These are phyloP conservation scores for Pythium grandisporangium DNA, from an alignment of 352 stramenopile genomes.

Conservation along the genomic window DNA sequence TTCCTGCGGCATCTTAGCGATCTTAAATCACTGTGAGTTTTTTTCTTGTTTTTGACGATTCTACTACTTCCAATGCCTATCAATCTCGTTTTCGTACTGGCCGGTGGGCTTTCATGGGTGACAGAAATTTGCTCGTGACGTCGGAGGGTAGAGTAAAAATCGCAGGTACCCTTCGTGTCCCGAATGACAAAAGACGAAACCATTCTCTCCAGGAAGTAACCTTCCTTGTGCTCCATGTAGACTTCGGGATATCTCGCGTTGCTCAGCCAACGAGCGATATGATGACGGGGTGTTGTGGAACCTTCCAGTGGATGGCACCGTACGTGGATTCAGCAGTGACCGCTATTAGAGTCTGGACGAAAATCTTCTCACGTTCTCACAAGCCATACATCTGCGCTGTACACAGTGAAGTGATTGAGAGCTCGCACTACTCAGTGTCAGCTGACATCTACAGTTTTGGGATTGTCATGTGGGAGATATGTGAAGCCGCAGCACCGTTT, in stretches of 20 bases:
- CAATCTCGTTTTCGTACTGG: neutral
- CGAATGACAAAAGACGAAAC: neutral
- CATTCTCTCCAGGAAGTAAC: too few relatives aligned
- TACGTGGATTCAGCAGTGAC: conserved; percentile 19
- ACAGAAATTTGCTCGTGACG: conserved; percentile 68
- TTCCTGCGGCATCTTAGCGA: conserved; percentile 23
- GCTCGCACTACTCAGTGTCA: conserved; percentile 50
- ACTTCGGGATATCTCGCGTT: conserved; percentile 71
- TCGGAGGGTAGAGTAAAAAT: conserved; percentile 64
- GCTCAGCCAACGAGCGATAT: conserved; percentile 31
- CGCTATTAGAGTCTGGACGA: too few relatives aligned
- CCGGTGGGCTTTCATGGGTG: too few relatives aligned
- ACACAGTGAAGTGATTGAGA: conserved; percentile 58
- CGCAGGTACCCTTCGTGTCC: conserved; percentile 19
- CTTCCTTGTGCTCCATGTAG: too few relatives aligned
- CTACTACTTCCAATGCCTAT: neutral
- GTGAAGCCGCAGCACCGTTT: conserved; percentile 50
- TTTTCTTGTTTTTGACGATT: neutral
- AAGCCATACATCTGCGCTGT: too few relatives aligned
- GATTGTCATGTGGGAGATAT: conserved; percentile 79
- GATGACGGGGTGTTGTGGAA: conserved; percentile 74
- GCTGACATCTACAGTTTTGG: conserved; percentile 79
- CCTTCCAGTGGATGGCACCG: conserved; percentile 81
- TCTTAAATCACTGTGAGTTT: conserved; percentile 68
- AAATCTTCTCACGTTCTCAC: too few relatives aligned